Conservation (phyloP, 2,329 filamentous ascomycete genomes). For the Orbilia javanica region DNA sequence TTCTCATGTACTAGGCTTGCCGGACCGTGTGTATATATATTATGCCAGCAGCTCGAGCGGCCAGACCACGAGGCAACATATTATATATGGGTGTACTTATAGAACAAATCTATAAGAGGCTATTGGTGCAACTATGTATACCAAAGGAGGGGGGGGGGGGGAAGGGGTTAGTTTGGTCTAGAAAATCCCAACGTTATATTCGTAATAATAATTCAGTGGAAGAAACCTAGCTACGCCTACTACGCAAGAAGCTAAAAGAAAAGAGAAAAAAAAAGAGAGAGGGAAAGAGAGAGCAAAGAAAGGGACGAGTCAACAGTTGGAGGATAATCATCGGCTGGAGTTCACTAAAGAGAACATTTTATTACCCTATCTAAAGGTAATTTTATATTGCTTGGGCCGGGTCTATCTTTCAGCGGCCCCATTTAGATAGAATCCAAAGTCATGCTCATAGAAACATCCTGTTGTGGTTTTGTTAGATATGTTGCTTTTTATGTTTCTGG, state of each 20-base stretch:
- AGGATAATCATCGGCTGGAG: not conserved
- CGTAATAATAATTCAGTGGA: conserved; percentile 43
- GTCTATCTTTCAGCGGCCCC: not conserved
- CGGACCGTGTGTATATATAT: too few relatives aligned
- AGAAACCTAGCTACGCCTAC: conserved; percentile 55
- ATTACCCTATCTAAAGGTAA: conserved; percentile 11
- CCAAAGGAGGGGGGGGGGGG: too few relatives aligned
- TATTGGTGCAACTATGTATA: too few relatives aligned
- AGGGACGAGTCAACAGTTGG: not conserved
- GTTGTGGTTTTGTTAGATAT: conserved; percentile 21
- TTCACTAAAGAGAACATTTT: not conserved
- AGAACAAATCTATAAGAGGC: too few relatives aligned
- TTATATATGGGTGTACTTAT: too few relatives aligned
- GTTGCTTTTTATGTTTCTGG: not conserved
- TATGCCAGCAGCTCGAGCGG: too few relatives aligned
- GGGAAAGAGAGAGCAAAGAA: not conserved
- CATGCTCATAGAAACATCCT: conserved; percentile 79
- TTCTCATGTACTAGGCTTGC: too few relatives aligned
- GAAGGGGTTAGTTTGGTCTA: not conserved
- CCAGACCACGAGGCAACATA: too few relatives aligned
- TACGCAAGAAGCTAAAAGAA: conserved; percentile 38
- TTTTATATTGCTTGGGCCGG: not conserved
- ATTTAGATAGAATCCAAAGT: conserved; percentile 71
- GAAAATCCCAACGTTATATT: conserved; percentile 20
- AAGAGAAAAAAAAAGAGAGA: conserved; percentile 10